Percentiles rank a stretch among this genome's conserved stretches.
Evolutionary conservation across 495 filamentous ascomycete genomes (phyloP).

Genomic region (Tuber magnatum): DNA sequence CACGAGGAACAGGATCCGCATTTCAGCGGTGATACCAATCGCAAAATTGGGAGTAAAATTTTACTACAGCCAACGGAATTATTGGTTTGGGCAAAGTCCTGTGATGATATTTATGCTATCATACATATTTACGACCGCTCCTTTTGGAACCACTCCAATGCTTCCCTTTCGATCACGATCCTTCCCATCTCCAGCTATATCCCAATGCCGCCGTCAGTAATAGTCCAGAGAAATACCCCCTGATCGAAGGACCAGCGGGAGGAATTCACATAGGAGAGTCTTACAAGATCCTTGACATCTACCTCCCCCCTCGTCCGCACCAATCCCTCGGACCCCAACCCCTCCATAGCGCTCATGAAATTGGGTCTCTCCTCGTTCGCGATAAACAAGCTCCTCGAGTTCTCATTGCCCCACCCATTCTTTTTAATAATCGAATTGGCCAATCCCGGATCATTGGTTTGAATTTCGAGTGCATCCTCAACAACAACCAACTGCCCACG

Average conservation of each 20-base stretch:
- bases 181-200: slow-evolving; percentile 62
- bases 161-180: slow-evolving; percentile 76
- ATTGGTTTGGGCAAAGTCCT: neutral
- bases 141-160: slow-evolving; percentile 66
- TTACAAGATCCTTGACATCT: slow-evolving; percentile 78
- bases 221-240: neutral
- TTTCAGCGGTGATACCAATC: neutral
- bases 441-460: slow-evolving; percentile 51
- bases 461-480: slow-evolving; percentile 61
- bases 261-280: slow-evolving; percentile 1
- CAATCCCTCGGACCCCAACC: slow-evolving; percentile 54
- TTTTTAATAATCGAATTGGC: slow-evolving; percentile 57
- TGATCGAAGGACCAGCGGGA: neutral
- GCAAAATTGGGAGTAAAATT: neutral
- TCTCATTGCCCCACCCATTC: slow-evolving; percentile 63
- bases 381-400: slow-evolving; percentile 72
- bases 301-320: slow-evolving; percentile 65
- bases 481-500: slow-evolving; percentile 80
- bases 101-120: neutral
- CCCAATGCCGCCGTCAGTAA: slow-evolving; percentile 9
- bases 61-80: neutral
- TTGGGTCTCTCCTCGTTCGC: slow-evolving; percentile 52
- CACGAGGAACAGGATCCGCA: neutral
- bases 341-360: slow-evolving; percentile 54
- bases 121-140: slow-evolving; percentile 25